Evolutionary conservation across 129 eudicot genomes (phyloP).

Genomic region (Cynara cardunculus): DNA sequence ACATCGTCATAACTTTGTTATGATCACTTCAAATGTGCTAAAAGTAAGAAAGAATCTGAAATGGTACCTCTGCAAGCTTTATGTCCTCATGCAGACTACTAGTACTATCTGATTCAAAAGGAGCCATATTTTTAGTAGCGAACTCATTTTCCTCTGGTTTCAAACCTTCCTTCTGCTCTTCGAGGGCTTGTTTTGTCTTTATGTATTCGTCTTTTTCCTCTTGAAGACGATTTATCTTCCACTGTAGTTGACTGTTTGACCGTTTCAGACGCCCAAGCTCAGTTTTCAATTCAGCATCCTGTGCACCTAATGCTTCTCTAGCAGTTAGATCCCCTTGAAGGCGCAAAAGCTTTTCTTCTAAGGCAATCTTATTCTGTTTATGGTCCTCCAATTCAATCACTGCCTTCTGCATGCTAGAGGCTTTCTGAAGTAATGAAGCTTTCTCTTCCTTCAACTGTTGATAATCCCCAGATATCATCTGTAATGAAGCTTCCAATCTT

Average conservation of each 20-base stretch:
- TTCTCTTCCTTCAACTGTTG: constrained; percentile 45
- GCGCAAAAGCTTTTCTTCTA: constrained; percentile 60
- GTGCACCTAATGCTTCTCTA: constrained; percentile 58
- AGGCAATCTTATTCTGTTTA: constrained; percentile 35
- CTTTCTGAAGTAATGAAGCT: constrained; percentile 33
- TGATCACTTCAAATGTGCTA: neutral
- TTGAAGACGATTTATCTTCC: constrained; percentile 52
- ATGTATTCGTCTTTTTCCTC: constrained; percentile 43
- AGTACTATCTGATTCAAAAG: constrained; percentile 4
- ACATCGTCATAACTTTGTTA: neutral
- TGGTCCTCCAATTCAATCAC: constrained; percentile 42
- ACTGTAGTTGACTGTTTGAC: constrained; percentile 48
- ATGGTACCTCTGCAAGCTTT: constrained; percentile 37
- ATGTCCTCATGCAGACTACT: constrained; percentile 19
- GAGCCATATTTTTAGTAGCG: constrained; percentile 1
- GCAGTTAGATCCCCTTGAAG: constrained; percentile 65
- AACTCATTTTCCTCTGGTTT: constrained; percentile 21
- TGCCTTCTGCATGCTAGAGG: constrained; percentile 39
- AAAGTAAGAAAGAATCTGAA: neutral
- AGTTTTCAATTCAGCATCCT: constrained; percentile 57
- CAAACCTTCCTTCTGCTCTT: constrained; percentile 36
- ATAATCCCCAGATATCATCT: constrained; percentile 44
- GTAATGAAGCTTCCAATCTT: constrained; percentile 39
- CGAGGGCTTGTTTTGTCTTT: constrained; percentile 32
- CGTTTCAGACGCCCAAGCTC: constrained; percentile 53